Evolutionary conservation across 208 protist species (phyloP).

Genomic region (Histomonas meleagridis): DNA sequence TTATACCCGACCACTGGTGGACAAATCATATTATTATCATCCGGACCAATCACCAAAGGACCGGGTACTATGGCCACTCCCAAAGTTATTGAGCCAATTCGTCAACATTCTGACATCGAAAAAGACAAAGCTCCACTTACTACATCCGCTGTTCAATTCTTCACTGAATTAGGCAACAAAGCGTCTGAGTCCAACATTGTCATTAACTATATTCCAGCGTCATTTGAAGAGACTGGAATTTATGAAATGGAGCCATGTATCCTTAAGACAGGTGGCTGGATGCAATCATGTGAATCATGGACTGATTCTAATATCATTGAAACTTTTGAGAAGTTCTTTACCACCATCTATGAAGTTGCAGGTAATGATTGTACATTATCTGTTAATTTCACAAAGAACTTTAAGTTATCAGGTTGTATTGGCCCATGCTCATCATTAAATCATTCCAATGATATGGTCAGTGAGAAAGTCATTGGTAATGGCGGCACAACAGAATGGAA

Average conservation of each 20-base stretch:
- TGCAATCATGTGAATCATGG: conserved; percentile 7
- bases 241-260: conserved; percentile 73
- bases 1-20: neutral
- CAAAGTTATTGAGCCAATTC: conserved; percentile 76
- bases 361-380: neutral
- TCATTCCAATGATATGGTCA: neutral
- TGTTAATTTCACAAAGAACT: neutral
- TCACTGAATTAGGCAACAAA: conserved; percentile 74
- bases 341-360: neutral
- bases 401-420: neutral
- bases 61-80: conserved; percentile 60
- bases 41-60: conserved; percentile 37
- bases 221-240: conserved; percentile 67
- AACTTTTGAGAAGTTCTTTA: neutral
- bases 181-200: conserved; percentile 76
- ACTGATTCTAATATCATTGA: neutral
- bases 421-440: neutral
- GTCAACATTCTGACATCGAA: conserved; percentile 83
- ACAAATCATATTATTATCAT: neutral
- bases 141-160: conserved; percentile 66
- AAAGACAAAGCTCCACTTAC: conserved; percentile 44
- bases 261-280: conserved; percentile 53
- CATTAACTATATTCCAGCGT: conserved; percentile 83
- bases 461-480: conserved; percentile 70
- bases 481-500: conserved; percentile 89